Conservation (phyloP, 2,329 filamentous ascomycete species). For the Fusarium beomiforme region DNA sequence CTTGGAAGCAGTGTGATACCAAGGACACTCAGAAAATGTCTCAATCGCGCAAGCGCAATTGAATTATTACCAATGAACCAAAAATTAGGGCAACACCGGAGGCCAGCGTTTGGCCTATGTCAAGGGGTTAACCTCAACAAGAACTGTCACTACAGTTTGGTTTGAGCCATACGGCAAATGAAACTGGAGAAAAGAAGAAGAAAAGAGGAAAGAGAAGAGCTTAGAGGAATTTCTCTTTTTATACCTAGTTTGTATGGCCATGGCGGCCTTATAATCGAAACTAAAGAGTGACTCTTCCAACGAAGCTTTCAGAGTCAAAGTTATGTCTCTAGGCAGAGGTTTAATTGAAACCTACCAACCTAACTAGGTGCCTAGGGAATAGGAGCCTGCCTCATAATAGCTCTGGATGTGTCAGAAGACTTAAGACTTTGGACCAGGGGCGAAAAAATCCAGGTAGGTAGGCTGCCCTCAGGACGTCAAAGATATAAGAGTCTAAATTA, state of each 20-base stretch:
- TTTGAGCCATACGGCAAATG: constrained; percentile 38
- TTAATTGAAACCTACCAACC: background rate
- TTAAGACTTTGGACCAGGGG: no score
- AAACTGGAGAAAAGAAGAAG: constrained; percentile 31
- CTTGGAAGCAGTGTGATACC: constrained; percentile 43
- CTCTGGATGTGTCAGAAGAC: no score
- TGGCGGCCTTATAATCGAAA: constrained; percentile 15
- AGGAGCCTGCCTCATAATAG: no score
- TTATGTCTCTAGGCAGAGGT: background rate
- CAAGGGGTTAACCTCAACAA: constrained; percentile 40
- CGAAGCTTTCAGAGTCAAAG: background rate
- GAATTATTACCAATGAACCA: constrained; percentile 20
- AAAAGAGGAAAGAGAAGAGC: constrained; percentile 3
- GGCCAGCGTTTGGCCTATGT: constrained; percentile 13
- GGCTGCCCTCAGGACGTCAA: no score
- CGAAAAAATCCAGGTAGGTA: no score
- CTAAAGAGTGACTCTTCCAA: background rate
- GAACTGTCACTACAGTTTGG: constrained; percentile 46
- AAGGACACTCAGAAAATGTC: constrained; percentile 35
- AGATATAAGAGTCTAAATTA: no score
- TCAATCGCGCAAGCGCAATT: constrained; percentile 31
- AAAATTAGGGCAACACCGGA: constrained; percentile 29
- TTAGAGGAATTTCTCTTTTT: constrained; percentile 1
- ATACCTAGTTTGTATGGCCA: background rate
- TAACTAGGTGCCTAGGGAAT: no score